phyloP scores from a whole-genome alignment of 2,329 filamentous ascomycete species.

The Fusarium subglutinans region DNA sequence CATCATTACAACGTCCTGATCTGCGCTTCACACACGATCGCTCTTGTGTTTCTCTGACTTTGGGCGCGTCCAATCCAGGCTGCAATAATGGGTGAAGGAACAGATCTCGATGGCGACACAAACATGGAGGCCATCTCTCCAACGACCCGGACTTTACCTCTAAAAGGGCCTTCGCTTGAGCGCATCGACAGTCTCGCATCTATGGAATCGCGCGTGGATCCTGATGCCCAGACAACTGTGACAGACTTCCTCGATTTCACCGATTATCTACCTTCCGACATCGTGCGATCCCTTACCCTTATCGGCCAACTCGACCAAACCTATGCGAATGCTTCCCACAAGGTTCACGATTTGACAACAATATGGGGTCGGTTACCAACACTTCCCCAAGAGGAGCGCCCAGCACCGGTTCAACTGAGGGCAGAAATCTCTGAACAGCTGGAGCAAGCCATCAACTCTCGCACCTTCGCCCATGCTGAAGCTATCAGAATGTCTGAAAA shows the following conservation, averaged over 20 bases:
- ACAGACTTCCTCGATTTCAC: constrained; percentile 76
- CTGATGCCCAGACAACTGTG: constrained; percentile 74
- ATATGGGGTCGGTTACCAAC: constrained; percentile 66
- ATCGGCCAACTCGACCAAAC: constrained; percentile 71
- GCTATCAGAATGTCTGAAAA: constrained; percentile 71
- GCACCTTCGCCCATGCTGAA: constrained; percentile 69
- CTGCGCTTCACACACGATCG: background rate
- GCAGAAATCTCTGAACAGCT: constrained; percentile 69
- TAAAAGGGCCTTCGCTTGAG: constrained; percentile 41
- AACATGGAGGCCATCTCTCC: constrained; percentile 44
- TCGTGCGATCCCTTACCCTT: constrained; percentile 71
- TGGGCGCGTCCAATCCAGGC: background rate
- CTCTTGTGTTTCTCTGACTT: background rate
- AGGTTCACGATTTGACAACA: constrained; percentile 65
- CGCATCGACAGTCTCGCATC: constrained; percentile 50
- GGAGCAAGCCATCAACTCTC: constrained; percentile 62
- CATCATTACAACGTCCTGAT: background rate
- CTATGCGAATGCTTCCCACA: constrained; percentile 65
- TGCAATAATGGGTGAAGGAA: constrained; percentile 42
- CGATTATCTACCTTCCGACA: constrained; percentile 74
- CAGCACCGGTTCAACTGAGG: constrained; percentile 61
- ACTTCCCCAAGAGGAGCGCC: constrained; percentile 57
- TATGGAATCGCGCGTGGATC: constrained; percentile 65
- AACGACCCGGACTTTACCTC: constrained; percentile 36
- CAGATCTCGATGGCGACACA: constrained; percentile 29